Evolutionary conservation across 2,329 filamentous ascomycete species (phyloP).

Genomic region (Aspergillus carbonarius): DNA sequence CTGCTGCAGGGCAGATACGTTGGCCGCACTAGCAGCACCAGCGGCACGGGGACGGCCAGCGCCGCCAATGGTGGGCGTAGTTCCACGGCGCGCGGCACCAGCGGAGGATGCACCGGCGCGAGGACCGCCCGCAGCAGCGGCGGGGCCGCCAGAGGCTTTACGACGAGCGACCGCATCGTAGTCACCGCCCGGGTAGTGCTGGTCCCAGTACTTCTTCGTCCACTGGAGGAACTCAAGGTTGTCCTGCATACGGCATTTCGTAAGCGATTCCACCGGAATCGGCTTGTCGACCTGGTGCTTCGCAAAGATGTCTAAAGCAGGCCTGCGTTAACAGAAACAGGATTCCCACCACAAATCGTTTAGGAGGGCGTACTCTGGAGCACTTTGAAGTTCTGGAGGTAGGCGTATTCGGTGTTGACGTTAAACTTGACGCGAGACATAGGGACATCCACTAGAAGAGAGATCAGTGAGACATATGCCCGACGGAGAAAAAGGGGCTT

Average conservation of each 20-base stretch:
- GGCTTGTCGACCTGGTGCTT: constrained; percentile 87
- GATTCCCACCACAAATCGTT: neutral
- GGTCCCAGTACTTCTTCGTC: constrained; percentile 96
- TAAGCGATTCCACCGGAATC: constrained; percentile 80
- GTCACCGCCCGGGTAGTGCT: constrained; percentile 94
- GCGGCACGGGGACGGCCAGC: constrained; percentile 48
- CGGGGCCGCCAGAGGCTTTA: constrained; percentile 69
- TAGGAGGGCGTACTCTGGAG: constrained; percentile 73
- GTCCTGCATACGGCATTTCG: constrained; percentile 99
- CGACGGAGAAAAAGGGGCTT: neutral
- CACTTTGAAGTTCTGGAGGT: constrained; percentile 98
- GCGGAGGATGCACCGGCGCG: constrained; percentile 50
- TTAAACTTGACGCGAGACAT: constrained; percentile 99
- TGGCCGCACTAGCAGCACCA: constrained; percentile 53
- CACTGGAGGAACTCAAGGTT: constrained; percentile 99
- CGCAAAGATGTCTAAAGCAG: constrained; percentile 65
- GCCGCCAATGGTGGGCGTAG: constrained; percentile 60
- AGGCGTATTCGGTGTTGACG: constrained; percentile 93
- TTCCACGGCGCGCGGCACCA: constrained; percentile 55
- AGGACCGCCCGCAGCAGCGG: constrained; percentile 45
- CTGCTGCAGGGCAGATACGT: constrained; percentile 70
- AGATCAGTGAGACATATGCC: constrained; percentile 7
- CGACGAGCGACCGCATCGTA: constrained; percentile 87
- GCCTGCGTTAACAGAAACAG: neutral
- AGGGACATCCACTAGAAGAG: constrained; percentile 69